phyloP scores from a whole-genome alignment of 2,329 filamentous ascomycete species.

The Dryadomyces sulphureus region DNA sequence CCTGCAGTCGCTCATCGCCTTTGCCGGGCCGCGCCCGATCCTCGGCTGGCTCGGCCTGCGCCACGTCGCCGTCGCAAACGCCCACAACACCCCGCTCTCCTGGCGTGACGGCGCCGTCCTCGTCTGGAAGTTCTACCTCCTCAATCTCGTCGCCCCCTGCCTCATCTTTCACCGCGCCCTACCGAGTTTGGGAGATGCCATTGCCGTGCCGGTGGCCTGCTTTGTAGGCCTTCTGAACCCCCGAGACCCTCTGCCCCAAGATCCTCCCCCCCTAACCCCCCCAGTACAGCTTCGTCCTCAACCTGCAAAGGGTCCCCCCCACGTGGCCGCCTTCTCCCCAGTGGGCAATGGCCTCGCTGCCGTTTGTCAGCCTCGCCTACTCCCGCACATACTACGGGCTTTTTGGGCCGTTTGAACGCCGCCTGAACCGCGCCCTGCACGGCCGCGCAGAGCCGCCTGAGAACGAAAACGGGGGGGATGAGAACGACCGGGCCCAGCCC shows the following conservation, averaged over 20 bases:
- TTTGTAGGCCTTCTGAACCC: slow-evolving; percentile 19
- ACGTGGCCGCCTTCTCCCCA: slow-evolving; percentile 39
- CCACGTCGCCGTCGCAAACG: not conserved
- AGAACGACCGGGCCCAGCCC: not conserved
- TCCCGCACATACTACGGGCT: slow-evolving; percentile 30
- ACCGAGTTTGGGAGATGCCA: slow-evolving; percentile 25
- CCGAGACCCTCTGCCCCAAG: not conserved
- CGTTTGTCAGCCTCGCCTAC: slow-evolving; percentile 25
- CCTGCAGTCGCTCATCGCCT: slow-evolving; percentile 30
- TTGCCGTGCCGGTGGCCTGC: slow-evolving; percentile 27
- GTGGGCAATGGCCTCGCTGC: slow-evolving; percentile 34
- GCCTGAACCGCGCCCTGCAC: slow-evolving; percentile 31
- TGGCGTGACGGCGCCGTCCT: slow-evolving; percentile 8
- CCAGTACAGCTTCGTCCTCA: slow-evolving; percentile 32
- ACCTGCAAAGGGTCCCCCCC: slow-evolving; percentile 29
- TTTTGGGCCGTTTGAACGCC: slow-evolving; percentile 30
- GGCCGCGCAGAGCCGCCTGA: slow-evolving; percentile 12
- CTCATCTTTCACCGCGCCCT: slow-evolving; percentile 29
- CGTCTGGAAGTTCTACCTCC: slow-evolving; percentile 14
- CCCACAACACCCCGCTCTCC: not conserved
- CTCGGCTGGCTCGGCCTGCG: slow-evolving; percentile 23
- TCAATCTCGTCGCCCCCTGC: slow-evolving; percentile 31
- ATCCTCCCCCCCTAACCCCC: not conserved
- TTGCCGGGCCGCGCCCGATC: slow-evolving; percentile 33
- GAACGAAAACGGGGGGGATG: not conserved